Evolutionary conservation across 1,284 basidiomycete genomes (phyloP).

Genomic region (Erythrobasidium hasegawianum): DNA sequence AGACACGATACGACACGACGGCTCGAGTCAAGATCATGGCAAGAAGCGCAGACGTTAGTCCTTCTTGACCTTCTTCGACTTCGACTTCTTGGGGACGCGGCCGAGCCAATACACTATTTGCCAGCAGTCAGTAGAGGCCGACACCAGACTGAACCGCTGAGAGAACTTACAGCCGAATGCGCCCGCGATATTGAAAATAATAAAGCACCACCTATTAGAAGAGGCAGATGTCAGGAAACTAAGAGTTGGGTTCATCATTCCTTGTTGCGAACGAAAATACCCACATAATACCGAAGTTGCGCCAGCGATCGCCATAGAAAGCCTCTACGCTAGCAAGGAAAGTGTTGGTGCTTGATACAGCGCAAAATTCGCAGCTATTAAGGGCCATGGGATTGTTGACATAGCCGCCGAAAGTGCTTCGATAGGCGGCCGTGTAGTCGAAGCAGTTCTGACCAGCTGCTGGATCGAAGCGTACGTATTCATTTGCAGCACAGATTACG

Average conservation of each 20-base stretch:
- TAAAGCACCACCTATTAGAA: too few relatives aligned
- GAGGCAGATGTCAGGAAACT: too few relatives aligned
- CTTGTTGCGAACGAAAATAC: too few relatives aligned
- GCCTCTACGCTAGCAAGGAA: constrained; percentile 61
- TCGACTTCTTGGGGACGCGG: constrained; percentile 35
- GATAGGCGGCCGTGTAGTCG: constrained; percentile 16
- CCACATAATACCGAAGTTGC: constrained; percentile 47
- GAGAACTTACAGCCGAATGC: constrained; percentile 12
- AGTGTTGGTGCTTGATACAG: constrained; percentile 55
- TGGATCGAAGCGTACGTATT: constrained; percentile 19
- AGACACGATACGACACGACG: too few relatives aligned
- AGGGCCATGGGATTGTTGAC: constrained; percentile 46
- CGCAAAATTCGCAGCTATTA: constrained; percentile 44
- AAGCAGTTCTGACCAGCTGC: constrained; percentile 15
- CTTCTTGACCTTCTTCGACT: constrained; percentile 27
- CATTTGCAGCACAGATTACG: constrained; percentile 13
- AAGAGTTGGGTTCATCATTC: too few relatives aligned
- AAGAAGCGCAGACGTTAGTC: too few relatives aligned
- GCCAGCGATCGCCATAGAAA: constrained; percentile 53
- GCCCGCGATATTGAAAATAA: constrained; percentile 56
- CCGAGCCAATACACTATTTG: constrained; percentile 37
- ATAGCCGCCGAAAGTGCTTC: constrained; percentile 48
- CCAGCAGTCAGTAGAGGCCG: too few relatives aligned
- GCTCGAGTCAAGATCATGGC: too few relatives aligned
- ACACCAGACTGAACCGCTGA: too few relatives aligned